Evolutionary conservation across 2,329 filamentous ascomycete genomes (phyloP), one percentile per base, ranked within the genome.

Genomic region (Penicillium sp.): DNA sequence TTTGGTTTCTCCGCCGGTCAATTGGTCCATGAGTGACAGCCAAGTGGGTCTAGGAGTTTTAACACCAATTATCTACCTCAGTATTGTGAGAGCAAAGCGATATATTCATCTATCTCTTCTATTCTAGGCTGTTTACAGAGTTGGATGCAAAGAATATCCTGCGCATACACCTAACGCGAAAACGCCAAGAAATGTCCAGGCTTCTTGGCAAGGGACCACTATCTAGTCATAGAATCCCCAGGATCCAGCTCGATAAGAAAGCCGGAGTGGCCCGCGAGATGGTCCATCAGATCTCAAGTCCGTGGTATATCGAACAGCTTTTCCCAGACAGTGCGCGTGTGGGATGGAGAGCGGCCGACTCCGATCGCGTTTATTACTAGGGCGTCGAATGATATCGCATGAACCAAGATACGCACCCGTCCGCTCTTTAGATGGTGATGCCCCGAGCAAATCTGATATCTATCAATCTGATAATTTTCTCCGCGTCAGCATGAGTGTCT

Each of bases 401-500:
- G 20, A 23, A 23, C 20, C 4, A 23, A 23, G 20, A 23, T 23
- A 23, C 20, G 20, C 20, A 23, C 20, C 20, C 20, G 20, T 23
- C 20, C 20, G 20, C 20, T 4, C 20, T 23, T 23, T 23, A 23
- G 4, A 3, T 23, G 20, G 20, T 23, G 20, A 23, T 2, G 4
- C 20, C 20, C 20, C 20, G 20, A 23, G 20, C 3, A 23, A 23
- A 23, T 23, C 20, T 2, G 20, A 23, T 23, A 23, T 23, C 20
- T 23, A 4, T 23, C 20, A 23, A 23, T 23, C 20, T 18, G 15
- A 18, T 18, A 18, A 18, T 18, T 18, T 18, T 18, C 15, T 18
- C 15, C 76, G 64, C 5, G 68, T 70, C 25, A 76, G 49, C 62
- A 75, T 71, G 9, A 76, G 55, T 1, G 69, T 71, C 32, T 72